Evolutionary conservation across 768 basidiomycete genomes (phyloP), one percentile per base, ranked within the genome.

Genomic region (Leccinum broughii): DNA sequence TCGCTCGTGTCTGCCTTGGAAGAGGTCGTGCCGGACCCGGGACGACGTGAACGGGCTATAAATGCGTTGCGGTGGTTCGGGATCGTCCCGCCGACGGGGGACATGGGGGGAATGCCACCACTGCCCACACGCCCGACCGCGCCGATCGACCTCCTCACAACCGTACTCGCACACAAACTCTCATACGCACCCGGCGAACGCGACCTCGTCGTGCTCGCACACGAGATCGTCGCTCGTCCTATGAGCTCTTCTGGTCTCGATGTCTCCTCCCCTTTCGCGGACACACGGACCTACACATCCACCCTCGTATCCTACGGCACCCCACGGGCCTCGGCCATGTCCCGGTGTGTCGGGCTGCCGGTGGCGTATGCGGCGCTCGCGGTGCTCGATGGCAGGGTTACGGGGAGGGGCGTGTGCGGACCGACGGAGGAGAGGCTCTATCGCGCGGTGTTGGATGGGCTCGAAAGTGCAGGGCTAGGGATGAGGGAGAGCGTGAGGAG

Each of bases 301-400:
- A 81, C 83, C 24, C 10, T 34, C 4, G 77, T 88, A 24, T 75
- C 81, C 34, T 89, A 88, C 64, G 93, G 88, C 1, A 81, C 78
- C 20, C 62, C 76, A 7, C 70, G 68, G 1, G 83, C 81, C 3
- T 89, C 90, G 0, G 95, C 95, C 5, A 97, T 97, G 95, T 85
- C 93, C n/a, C 80, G 86, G 32, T 92, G 90, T 3, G 95, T 97
- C 17, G 94, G 94, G 4, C 74, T 95, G 50, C 95, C 95, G 0
- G 85, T 95, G 7, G 95, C 91, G 1, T 84, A 94, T 67, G 93
- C 93, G 1, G 86, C 93, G 2, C 70, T 90, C 65, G 78, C 80
- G 35, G 80, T 94, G 6, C 73, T 91, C 41, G 88, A 92, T 68
- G 90, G 89, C 1, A 75, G 77, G 57, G 66, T 69, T 2, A 75